Evolutionary conservation across 1,284 basidiomycete species (phyloP), one percentile per base, ranked within the genome.

Genomic region (Pisolithus thermaeus): DNA sequence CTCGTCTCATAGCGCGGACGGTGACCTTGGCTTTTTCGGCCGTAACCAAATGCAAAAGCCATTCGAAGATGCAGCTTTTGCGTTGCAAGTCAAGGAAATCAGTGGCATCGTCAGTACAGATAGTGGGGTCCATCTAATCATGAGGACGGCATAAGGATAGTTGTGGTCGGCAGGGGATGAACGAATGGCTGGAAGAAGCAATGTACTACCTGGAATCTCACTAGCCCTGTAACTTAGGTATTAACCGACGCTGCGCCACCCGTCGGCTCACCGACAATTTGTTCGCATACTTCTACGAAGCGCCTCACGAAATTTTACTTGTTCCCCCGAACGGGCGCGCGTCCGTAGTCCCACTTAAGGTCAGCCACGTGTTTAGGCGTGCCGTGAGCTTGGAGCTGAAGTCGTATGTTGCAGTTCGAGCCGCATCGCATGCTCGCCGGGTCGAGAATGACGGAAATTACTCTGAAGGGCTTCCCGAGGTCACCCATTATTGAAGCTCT

Each of bases 1-100:
- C 70, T 90, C 89, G 3, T 93, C 90, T 46, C 87, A 93, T 63
- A 69, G 76, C 30, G 77, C 87, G 58, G 79, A 77, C 3, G 94
- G 94, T 1, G 93, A 97, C 67, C 78, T 97, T 5, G 92, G 97
- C 4, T 79, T 76, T 73, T 99, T 99, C 65, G 80, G 79, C 2
- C 80, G 73, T 14, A 91, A 90, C 3, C 87, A 92, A 75, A 99
- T 99, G 97, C 97, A 99, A 72, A 94, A 92, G 71, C 85, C 92
- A 22, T 99, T 99, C 65, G 95, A 98, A 73, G 92, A 97, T 23
- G 90, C 90, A 4, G 81, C 94, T 8, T 97, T 84, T 70, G 81
- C 72, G 1, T 78, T 98, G 54, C 67, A 85, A 51, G 80, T 90
- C n/a, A 92, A 89, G 14, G 73, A 92, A 70, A 84, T 98, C 60